Conservation (phyloP, 148 eudicot species). For the Drosera capensis region DNA sequence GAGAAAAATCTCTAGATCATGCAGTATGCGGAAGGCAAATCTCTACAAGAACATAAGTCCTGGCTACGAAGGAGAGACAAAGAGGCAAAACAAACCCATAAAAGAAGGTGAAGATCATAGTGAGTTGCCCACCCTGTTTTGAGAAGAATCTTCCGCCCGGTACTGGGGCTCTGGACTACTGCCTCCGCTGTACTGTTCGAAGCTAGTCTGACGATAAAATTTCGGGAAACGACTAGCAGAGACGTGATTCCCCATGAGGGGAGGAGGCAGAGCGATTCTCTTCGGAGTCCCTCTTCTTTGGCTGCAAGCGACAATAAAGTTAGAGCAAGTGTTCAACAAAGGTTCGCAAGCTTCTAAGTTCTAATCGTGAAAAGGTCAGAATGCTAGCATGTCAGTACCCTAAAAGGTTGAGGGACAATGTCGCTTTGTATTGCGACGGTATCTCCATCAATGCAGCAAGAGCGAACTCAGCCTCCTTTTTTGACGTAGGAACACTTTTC, state of each 20-base stretch:
- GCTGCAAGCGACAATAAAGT: neutral
- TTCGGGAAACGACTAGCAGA: neutral
- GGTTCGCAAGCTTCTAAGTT: too few relatives aligned
- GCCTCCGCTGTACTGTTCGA: neutral
- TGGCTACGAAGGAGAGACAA: neutral
- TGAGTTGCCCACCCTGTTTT: neutral
- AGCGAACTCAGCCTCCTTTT: constrained; percentile 23
- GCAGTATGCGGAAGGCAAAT: too few relatives aligned
- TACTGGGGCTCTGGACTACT: neutral
- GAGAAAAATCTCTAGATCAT: neutral
- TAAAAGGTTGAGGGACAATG: constrained; percentile 17
- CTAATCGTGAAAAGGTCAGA: too few relatives aligned
- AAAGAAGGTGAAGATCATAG: neutral
- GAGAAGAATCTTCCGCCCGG: neutral
- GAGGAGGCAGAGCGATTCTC: neutral
- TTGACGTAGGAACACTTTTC: constrained; percentile 5
- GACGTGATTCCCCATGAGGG: neutral
- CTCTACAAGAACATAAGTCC: too few relatives aligned
- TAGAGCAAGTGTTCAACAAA: neutral
- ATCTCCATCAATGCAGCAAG: constrained; percentile 29
- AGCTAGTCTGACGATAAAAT: neutral
- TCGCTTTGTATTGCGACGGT: constrained; percentile 26
- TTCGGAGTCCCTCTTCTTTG: neutral
- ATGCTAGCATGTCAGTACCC: constrained; percentile 8
- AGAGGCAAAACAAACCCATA: neutral